A percentile compares a stretch with the other conserved stretches of the same genome.
Conservation (phyloP, 345 rosid species). For the Pistacia atlantica region DNA sequence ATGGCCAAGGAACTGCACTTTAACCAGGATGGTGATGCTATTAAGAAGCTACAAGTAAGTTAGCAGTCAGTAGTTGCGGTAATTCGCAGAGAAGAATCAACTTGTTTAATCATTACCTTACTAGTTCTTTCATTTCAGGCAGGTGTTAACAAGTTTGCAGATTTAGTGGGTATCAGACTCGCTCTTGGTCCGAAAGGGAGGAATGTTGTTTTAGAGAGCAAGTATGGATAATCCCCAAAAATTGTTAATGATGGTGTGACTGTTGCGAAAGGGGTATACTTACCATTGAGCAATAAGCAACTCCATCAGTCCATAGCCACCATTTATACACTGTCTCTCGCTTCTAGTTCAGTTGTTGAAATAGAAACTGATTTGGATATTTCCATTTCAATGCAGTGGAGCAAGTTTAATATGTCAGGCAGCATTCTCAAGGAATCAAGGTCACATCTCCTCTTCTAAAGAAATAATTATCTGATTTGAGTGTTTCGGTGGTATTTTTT, state of each 20-base stretch:
- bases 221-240: slow-evolving; percentile 41
- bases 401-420: no score
- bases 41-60: slow-evolving; percentile 38
- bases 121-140: slow-evolving; percentile 16
- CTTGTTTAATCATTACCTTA: background rate
- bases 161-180: slow-evolving; percentile 34
- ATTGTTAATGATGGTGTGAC: slow-evolving; percentile 46
- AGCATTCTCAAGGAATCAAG: no score
- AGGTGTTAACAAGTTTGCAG: slow-evolving; percentile 45
- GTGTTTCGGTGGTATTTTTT: no score
- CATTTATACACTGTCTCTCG: background rate
- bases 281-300: background rate
- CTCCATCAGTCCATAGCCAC: background rate
- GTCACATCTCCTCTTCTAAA: no score
- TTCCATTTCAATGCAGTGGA: no score
- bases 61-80: background rate
- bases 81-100: background rate
- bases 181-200: slow-evolving; percentile 40
- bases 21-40: slow-evolving; percentile 41
- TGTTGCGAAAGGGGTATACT: slow-evolving; percentile 38
- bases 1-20: slow-evolving; percentile 43
- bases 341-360: no score
- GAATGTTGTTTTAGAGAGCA: slow-evolving; percentile 46
- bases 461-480: no score
- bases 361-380: no score